Evolutionary conservation across 83 land plant species (phyloP).

Genomic region (Thuja plicata): DNA sequence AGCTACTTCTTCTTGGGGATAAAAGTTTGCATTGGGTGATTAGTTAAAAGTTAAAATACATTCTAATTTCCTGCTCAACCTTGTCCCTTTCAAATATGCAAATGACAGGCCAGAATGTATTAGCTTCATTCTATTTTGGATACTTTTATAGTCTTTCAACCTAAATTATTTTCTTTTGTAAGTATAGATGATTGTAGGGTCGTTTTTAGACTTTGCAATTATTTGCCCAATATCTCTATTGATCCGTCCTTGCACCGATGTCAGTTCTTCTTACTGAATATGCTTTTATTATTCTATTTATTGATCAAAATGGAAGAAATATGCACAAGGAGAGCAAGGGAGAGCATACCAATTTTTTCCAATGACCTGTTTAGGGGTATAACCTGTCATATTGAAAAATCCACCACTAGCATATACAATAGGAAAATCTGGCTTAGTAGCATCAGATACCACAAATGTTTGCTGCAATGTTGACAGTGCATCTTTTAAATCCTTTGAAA

Average conservation of each 20-base stretch:
- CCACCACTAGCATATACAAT: slow-evolving; percentile 98
- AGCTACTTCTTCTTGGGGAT: too few species aligned
- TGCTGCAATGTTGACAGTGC: slow-evolving; percentile 86
- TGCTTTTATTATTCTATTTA: not conserved
- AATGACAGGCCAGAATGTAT: too few species aligned
- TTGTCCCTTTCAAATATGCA: too few species aligned
- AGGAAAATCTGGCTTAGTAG: slow-evolving; percentile 85
- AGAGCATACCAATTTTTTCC: slow-evolving; percentile 84
- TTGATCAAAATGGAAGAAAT: not conserved
- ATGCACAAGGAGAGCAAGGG: not conserved
- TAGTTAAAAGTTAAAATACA: too few species aligned
- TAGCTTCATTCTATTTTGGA: not conserved
- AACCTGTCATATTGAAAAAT: slow-evolving; percentile 93
- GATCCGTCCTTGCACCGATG: not conserved
- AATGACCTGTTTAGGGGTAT: slow-evolving; percentile 79
- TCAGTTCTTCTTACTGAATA: not conserved
- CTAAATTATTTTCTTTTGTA: not conserved
- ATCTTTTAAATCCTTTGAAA: slow-evolving; percentile 86
- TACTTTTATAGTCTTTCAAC: not conserved
- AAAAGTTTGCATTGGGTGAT: too few species aligned
- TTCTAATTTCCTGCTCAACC: too few species aligned
- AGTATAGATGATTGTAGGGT: not conserved
- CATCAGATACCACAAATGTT: slow-evolving; percentile 96
- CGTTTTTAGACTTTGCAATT: not conserved
- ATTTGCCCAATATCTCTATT: not conserved